Evolutionary conservation across 73 alveolate species (phyloP).

Genomic region (Uronychia setigera): DNA sequence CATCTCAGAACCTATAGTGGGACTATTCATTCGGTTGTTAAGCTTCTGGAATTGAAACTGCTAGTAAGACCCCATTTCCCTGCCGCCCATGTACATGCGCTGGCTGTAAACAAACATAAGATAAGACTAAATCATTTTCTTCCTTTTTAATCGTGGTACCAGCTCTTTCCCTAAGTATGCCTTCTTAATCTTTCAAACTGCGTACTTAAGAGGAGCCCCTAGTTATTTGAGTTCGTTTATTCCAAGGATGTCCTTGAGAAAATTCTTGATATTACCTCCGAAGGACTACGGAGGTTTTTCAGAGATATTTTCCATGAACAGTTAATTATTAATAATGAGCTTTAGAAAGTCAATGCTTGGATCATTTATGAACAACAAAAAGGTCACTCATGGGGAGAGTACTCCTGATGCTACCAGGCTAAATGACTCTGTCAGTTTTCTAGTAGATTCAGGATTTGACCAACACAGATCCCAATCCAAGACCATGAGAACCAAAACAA

Average conservation of each 20-base stretch:
- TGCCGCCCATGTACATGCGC: slow-evolving; percentile 2
- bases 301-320: neutral
- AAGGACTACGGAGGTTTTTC: neutral
- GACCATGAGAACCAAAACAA: no score
- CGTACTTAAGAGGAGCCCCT: neutral
- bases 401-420: no score
- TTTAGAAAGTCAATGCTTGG: no score
- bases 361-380: no score
- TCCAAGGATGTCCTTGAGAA: neutral
- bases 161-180: neutral
- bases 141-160: neutral
- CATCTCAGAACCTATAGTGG: neutral
- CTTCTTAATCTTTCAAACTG: neutral
- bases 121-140: neutral
- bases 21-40: neutral
- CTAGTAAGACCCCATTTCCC: neutral
- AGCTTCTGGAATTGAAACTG: neutral
- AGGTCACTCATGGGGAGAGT: no score
- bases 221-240: neutral
- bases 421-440: no score
- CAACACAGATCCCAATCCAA: no score
- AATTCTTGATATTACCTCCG: neutral
- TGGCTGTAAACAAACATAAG: neutral
- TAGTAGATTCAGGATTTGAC: no score
- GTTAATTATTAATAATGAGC: no score